phyloP scores from a whole-genome alignment of 2,329 filamentous ascomycete species.

The Xylaria sp. region DNA sequence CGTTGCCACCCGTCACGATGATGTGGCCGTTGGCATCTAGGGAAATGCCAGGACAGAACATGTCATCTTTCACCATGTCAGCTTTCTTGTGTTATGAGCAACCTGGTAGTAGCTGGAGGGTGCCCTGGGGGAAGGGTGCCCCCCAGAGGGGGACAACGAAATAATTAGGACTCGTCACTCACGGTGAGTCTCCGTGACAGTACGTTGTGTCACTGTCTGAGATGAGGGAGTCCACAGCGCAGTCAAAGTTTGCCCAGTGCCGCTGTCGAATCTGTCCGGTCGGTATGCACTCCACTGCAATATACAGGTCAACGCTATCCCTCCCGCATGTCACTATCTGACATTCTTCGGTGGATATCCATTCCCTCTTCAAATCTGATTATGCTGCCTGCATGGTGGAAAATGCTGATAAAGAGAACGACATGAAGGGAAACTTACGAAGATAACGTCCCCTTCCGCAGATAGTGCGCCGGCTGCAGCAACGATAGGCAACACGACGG shows the following conservation, averaged over 20 bases:
- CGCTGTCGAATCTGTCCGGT: conserved; percentile 36
- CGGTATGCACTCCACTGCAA: conserved; percentile 44
- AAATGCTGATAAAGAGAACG: neutral
- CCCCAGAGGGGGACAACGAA: no score
- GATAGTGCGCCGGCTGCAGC: conserved; percentile 50
- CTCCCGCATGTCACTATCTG: neutral
- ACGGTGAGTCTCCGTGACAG: conserved; percentile 54
- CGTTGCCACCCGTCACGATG: conserved; percentile 65
- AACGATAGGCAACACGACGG: conserved; percentile 53
- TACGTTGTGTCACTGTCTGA: conserved; percentile 47
- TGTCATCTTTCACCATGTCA: conserved; percentile 54
- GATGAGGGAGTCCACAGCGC: conserved; percentile 38
- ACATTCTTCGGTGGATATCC: neutral
- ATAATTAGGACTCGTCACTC: conserved; percentile 14
- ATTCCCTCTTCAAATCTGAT: neutral
- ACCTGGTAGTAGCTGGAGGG: no score
- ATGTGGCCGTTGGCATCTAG: conserved; percentile 60
- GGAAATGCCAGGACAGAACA: conserved; percentile 68
- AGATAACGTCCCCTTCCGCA: conserved; percentile 43
- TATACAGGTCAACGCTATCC: conserved; percentile 9
- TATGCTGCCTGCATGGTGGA: neutral
- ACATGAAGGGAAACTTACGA: conserved; percentile 23
- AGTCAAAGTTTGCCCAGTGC: conserved; percentile 40
- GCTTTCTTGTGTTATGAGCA: no score
- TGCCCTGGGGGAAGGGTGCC: no score